These are phyloP conservation scores for Gossypium trilobum DNA, from an alignment of 441 rosid species.

Conservation along the genomic window DNA sequence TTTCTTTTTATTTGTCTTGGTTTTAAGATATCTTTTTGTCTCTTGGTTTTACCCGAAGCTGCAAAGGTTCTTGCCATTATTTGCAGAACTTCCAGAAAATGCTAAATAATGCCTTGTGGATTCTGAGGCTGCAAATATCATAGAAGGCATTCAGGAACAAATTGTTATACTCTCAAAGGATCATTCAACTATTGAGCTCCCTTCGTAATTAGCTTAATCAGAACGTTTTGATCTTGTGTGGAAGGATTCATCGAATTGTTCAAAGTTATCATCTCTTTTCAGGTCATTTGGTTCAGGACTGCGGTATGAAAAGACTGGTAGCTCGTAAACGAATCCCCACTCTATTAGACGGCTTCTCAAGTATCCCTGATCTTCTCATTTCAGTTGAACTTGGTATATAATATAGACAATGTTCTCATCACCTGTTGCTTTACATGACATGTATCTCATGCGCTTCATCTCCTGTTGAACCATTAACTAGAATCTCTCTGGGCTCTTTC, in stretches of 20 bases:
- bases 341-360: conserved; percentile 52
- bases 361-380: conserved; percentile 45
- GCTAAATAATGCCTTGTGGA: conserved; percentile 58
- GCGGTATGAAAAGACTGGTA: conserved; percentile 40
- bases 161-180: conserved; percentile 60
- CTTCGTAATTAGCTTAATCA: conserved; percentile 37
- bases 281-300: conserved; percentile 68
- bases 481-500: conserved; percentile 38
- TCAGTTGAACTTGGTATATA: not conserved
- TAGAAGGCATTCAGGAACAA: conserved; percentile 66
- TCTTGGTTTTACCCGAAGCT: not conserved
- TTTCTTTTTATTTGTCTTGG: not conserved
- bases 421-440: conserved; percentile 1
- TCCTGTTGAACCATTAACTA: conserved; percentile 38
- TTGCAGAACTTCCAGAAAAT: conserved; percentile 60
- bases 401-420: not conserved
- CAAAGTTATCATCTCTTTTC: conserved; percentile 21
- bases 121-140: conserved; percentile 59
- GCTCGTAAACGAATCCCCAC: conserved; percentile 42
- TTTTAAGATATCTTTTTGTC: not conserved
- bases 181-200: conserved; percentile 51
- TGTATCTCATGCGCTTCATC: conserved; percentile 12
- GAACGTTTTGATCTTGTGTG: not conserved
- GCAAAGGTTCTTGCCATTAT: not conserved
- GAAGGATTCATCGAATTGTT: not conserved